Percentiles rank a stretch among this genome's conserved stretches.
phyloP scores from a whole-genome alignment of 2,329 filamentous ascomycete species.

The Aspergillus uvarum region DNA sequence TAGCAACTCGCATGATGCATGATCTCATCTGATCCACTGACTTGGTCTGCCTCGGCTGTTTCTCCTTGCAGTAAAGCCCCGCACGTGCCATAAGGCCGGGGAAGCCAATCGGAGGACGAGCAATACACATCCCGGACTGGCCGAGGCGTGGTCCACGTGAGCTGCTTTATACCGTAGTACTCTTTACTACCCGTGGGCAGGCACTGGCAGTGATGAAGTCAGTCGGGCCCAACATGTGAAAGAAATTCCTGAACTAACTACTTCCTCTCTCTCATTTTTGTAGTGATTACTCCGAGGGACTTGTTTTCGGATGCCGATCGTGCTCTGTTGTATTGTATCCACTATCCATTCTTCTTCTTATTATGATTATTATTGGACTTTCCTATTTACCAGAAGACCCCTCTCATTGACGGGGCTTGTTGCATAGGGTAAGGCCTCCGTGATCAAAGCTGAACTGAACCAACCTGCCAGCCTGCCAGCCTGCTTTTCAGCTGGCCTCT shows the following conservation, averaged over 20 bases:
- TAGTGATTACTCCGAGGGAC: background rate
- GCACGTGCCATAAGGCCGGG: background rate
- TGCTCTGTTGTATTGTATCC: background rate
- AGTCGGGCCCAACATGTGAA: slow-evolving; percentile 1
- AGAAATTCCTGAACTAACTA: background rate
- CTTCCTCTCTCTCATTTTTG: background rate
- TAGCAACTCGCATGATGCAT: no score
- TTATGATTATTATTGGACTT: no score
- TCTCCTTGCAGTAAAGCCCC: background rate
- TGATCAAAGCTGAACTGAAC: background rate
- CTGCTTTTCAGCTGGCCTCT: slow-evolving; percentile 20
- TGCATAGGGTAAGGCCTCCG: background rate
- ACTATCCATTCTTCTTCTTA: background rate
- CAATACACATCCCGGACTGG: background rate
- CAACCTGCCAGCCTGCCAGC: slow-evolving; percentile 4
- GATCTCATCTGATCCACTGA: background rate
- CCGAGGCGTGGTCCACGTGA: slow-evolving; percentile 9
- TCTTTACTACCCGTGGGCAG: background rate
- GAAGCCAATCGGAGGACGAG: background rate
- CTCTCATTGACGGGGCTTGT: no score
- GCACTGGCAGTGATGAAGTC: background rate
- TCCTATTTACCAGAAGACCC: no score
- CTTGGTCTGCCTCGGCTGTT: background rate
- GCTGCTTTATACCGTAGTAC: background rate
- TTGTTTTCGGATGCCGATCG: slow-evolving; percentile 5